These are phyloP conservation scores for Hordeum pubiflorum DNA, from an alignment of 202 grass and related monocot genomes.

Conservation along the genomic window DNA sequence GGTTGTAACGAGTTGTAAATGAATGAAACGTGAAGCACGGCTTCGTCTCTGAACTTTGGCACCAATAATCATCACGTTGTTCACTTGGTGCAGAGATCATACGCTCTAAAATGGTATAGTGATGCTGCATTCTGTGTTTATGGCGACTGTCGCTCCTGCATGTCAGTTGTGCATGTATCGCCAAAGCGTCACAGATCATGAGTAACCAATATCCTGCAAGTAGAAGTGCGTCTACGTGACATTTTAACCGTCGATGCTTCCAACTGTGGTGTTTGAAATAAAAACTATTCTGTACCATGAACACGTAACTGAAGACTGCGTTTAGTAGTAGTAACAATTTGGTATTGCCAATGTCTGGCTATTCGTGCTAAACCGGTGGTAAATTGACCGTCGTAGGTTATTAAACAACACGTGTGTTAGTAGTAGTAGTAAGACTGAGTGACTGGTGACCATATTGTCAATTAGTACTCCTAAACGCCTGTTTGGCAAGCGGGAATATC, in stretches of 20 bases:
- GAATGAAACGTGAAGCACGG: constrained; percentile 12
- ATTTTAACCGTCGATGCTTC: too few species aligned
- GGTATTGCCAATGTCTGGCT: too few species aligned
- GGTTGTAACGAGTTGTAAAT: constrained; percentile 34
- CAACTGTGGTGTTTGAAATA: too few species aligned
- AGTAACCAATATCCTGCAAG: not conserved
- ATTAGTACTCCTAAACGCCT: not conserved
- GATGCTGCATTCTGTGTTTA: not conserved
- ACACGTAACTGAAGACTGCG: not conserved
- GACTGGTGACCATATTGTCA: not conserved
- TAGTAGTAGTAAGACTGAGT: not conserved
- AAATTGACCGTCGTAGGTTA: too few species aligned
- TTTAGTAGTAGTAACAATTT: too few species aligned
- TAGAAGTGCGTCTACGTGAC: not conserved
- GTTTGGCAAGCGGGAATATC: too few species aligned
- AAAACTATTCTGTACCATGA: too few species aligned
- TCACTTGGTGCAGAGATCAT: not conserved
- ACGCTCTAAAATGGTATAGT: not conserved
- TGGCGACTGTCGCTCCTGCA: not conserved
- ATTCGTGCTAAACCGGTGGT: too few species aligned
- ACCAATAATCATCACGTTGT: not conserved
- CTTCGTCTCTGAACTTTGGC: not conserved
- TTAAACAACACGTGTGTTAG: not conserved
- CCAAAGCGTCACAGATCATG: not conserved
- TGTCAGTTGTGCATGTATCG: not conserved